Evolutionary conservation across 2,329 filamentous ascomycete genomes (phyloP).

Genomic region (Canariomyces notabilis): DNA sequence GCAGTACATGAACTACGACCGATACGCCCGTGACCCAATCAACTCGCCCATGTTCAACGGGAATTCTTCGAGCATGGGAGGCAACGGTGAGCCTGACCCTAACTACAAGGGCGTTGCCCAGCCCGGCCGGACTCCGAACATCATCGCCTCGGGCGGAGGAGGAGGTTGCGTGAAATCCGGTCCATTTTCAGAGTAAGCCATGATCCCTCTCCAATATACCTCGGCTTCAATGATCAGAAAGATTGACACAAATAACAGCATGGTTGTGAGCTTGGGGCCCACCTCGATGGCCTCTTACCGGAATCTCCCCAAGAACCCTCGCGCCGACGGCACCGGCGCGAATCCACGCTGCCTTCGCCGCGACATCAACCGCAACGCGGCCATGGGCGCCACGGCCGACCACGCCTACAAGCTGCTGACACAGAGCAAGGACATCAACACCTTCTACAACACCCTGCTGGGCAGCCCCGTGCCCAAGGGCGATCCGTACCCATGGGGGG

Average conservation of each 20-base stretch:
- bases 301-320: conserved; percentile 31
- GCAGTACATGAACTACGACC: conserved; percentile 49
- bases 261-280: conserved; percentile 37
- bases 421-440: conserved; percentile 32
- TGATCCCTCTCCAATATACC: not conserved
- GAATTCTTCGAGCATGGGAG: conserved; percentile 44
- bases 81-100: conserved; percentile 37
- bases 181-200: conserved; percentile 39
- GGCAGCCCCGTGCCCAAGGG: conserved; percentile 33
- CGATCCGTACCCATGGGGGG: conserved; percentile 35
- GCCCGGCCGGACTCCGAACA: conserved; percentile 33
- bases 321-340: conserved; percentile 31
- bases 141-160: conserved; percentile 43
- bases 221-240: no score
- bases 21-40: conserved; percentile 41
- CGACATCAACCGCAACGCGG: conserved; percentile 35
- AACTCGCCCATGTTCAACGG: conserved; percentile 52
- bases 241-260: conserved; percentile 27
- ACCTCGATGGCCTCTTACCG: conserved; percentile 29
- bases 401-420: conserved; percentile 32
- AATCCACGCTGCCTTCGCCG: conserved; percentile 41
- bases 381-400: conserved; percentile 36
- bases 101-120: conserved; percentile 27
- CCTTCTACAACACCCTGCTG: conserved; percentile 39
- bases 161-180: conserved; percentile 50